Conservation (phyloP, 176 grass and related monocot genomes). For the Thinopyrum elongatum region DNA sequence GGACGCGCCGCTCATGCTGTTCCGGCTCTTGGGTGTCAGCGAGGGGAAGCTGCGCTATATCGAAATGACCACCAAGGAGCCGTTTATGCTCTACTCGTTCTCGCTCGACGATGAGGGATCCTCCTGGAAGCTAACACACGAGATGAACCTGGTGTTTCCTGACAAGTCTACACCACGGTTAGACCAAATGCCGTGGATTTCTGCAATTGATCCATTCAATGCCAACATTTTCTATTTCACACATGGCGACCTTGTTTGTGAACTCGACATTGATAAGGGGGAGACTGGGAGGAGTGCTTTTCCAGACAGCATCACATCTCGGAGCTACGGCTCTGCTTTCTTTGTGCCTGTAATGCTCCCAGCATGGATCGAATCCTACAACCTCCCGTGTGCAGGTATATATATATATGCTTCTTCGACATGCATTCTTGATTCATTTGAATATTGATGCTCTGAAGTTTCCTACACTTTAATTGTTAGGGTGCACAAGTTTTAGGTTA, state of each 20-base stretch:
- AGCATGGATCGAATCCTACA: background rate
- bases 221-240: background rate
- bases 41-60: background rate
- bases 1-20: background rate
- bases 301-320: background rate
- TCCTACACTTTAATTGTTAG: background rate
- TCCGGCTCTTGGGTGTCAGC: background rate
- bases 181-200: background rate
- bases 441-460: background rate
- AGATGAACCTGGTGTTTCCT: background rate
- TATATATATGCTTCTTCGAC: background rate
- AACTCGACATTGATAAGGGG: background rate
- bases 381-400: slow-evolving; percentile 16
- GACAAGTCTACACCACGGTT: background rate
- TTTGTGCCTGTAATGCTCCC: background rate
- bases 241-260: background rate
- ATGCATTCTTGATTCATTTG: background rate
- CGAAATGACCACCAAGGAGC: background rate
- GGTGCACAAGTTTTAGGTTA: background rate
- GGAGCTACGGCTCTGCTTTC: background rate
- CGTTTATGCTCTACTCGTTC: background rate
- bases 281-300: background rate
- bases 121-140: background rate
- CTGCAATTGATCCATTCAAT: background rate
- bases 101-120: background rate